Percentiles rank a stretch among this genome's conserved stretches.
Conservation (phyloP, 2,329 filamentous ascomycete genomes). For the Talaromyces sp. region DNA sequence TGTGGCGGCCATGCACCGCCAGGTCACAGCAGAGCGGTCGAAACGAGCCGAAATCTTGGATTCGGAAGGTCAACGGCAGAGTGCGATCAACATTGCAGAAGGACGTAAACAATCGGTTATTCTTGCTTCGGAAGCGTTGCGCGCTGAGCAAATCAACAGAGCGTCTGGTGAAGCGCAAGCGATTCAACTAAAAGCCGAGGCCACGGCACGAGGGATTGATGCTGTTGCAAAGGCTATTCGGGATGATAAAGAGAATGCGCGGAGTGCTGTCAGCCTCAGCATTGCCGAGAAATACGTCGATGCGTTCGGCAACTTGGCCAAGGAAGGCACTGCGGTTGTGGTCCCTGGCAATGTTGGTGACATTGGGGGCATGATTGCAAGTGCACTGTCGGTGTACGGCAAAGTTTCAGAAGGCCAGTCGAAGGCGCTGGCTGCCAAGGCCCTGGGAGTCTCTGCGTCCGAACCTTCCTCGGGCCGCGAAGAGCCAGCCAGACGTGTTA, state of each 20-base stretch:
- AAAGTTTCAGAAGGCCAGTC: conserved; percentile 81
- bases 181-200: conserved; percentile 76
- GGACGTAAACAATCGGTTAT: conserved; percentile 97
- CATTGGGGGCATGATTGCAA: conserved; percentile 94
- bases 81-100: conserved; percentile 97
- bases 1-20: conserved; percentile 95
- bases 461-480: conserved; percentile 14
- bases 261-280: conserved; percentile 76
- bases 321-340: conserved; percentile 91
- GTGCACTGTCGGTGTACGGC: conserved; percentile 89
- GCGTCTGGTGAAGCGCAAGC: conserved; percentile 92
- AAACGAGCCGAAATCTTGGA: conserved; percentile 98
- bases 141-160: conserved; percentile 86
- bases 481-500: background rate
- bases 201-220: conserved; percentile 84
- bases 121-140: conserved; percentile 85
- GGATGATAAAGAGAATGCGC: conserved; percentile 67
- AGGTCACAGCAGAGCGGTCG: conserved; percentile 93
- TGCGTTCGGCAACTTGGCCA: conserved; percentile 85
- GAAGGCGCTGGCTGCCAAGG: conserved; percentile 50
- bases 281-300: conserved; percentile 98
- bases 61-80: conserved; percentile 93
- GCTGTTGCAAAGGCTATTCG: conserved; percentile 73
- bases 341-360: conserved; percentile 97
- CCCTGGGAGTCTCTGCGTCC: conserved; percentile 23